Percentiles rank a stretch among this genome's conserved stretches.
These are phyloP conservation scores for Boletus vinaceobasis DNA, from an alignment of 768 basidiomycete species.

Conservation along the genomic window DNA sequence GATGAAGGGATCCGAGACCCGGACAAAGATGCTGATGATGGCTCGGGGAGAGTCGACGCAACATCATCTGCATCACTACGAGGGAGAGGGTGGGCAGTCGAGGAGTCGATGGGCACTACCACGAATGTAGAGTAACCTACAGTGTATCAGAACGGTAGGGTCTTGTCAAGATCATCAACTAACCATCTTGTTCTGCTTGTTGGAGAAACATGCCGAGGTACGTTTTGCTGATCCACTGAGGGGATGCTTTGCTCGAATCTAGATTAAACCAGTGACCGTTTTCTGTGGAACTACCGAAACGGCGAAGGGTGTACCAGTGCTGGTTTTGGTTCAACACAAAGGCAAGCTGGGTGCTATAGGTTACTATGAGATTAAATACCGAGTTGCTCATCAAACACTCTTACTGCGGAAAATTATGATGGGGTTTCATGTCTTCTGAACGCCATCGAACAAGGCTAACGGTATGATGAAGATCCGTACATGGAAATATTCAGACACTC, in stretches of 20 bases:
- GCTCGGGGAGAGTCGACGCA: constrained; percentile 60
- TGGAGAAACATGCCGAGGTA: constrained; percentile 85
- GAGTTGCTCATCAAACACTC: constrained; percentile 15
- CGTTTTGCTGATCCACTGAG: constrained; percentile 80
- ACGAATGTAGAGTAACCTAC: constrained; percentile 81
- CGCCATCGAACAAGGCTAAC: constrained; percentile 75
- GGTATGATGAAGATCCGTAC: constrained; percentile 3
- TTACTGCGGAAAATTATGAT: constrained; percentile 77
- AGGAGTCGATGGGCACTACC: constrained; percentile 60
- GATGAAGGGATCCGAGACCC: constrained; percentile 7
- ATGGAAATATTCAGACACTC: constrained; percentile 13
- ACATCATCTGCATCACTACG: constrained; percentile 71
- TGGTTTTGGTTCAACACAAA: constrained; percentile 85
- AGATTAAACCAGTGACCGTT: constrained; percentile 86
- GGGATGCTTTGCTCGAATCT: constrained; percentile 65
- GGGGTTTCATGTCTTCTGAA: constrained; percentile 73
- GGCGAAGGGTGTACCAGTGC: constrained; percentile 87
- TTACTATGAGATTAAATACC: constrained; percentile 6
- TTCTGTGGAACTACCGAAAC: constrained; percentile 58
- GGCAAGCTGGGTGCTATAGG: constrained; percentile 67
- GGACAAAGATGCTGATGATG: constrained; percentile 28
- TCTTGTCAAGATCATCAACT: constrained; percentile 9
- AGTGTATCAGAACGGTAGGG: constrained; percentile 8
- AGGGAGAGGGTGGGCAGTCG: constrained; percentile 49
- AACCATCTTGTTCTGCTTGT: constrained; percentile 84